These are phyloP conservation scores for Andalucia godoyi DNA, from an alignment of 78 protist species.

Conservation along the genomic window DNA sequence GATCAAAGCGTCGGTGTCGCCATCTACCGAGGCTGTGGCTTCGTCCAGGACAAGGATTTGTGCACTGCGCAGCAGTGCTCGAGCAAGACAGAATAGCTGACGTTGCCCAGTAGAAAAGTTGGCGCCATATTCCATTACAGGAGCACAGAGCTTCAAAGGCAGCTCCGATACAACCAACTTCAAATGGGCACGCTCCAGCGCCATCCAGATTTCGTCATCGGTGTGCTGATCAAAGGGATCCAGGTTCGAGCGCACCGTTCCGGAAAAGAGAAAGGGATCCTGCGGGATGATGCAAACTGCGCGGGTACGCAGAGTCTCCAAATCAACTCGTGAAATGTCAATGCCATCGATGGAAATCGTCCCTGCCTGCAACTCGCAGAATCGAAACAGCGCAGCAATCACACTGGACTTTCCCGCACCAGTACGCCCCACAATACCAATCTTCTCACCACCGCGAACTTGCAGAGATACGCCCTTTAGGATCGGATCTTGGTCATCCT, in stretches of 20 bases:
- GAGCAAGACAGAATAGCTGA: conserved; percentile 85
- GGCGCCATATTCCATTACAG: conserved; percentile 26
- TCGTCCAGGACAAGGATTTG: conserved; percentile 54
- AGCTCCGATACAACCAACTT: neutral
- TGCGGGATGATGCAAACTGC: conserved; percentile 61
- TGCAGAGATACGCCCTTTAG: conserved; percentile 14
- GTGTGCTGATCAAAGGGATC: neutral
- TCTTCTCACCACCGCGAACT: conserved; percentile 46
- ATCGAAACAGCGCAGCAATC: conserved; percentile 35
- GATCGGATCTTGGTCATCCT: conserved; percentile 30
- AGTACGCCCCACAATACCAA: conserved; percentile 80
- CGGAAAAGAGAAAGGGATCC: conserved; percentile 49
- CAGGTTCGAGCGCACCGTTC: conserved; percentile 42
- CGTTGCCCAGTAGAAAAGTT: conserved; percentile 67
- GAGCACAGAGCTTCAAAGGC: conserved; percentile 4
- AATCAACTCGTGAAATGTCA: conserved; percentile 11
- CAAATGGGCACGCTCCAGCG: conserved; percentile 24
- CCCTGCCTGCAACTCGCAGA: conserved; percentile 22
- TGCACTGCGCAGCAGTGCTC: conserved; percentile 72
- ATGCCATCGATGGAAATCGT: conserved; percentile 24
- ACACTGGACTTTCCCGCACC: conserved; percentile 60
- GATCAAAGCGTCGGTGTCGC: conserved; percentile 36
- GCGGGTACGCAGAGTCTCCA: conserved; percentile 30
- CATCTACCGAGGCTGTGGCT: conserved; percentile 52
- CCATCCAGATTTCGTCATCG: conserved; percentile 34